Evolutionary conservation across 2,329 filamentous ascomycete genomes (phyloP).

Genomic region (Microsporum canis): DNA sequence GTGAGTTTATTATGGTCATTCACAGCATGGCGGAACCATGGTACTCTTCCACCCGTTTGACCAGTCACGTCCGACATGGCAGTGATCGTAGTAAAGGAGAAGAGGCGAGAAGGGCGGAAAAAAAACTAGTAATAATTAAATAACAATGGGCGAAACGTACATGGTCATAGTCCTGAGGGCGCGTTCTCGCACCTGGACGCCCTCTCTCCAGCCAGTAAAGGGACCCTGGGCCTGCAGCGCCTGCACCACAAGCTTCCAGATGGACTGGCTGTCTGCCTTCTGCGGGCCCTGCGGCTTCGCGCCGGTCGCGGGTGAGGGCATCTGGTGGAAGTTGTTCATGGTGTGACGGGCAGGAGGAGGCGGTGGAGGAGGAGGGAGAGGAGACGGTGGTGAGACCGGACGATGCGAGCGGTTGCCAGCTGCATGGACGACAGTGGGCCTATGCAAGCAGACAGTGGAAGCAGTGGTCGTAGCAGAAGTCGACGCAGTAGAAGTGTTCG

Average conservation of each 20-base stretch:
- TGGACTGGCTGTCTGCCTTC: conserved; percentile 24
- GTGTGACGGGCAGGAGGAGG: neutral
- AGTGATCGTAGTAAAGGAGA: neutral
- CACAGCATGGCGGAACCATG: neutral
- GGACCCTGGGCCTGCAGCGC: conserved; percentile 32
- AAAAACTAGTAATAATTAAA: neutral
- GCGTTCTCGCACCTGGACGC: conserved; percentile 30
- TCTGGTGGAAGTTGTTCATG: conserved; percentile 1
- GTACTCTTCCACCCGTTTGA: neutral
- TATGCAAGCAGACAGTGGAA: neutral
- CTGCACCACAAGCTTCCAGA: conserved; percentile 29
- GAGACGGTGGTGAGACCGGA: conserved; percentile 2
- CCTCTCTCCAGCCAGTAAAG: conserved; percentile 36
- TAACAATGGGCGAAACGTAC: neutral
- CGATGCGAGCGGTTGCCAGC: neutral
- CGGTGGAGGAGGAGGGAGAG: neutral
- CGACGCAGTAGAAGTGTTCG: neutral
- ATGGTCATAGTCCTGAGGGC: conserved; percentile 21
- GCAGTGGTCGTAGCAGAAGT: neutral
- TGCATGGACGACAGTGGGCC: neutral
- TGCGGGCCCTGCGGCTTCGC: conserved; percentile 12
- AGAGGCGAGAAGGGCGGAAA: neutral
- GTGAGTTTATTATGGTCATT: neutral
- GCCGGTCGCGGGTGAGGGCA: conserved; percentile 6
- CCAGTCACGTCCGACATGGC: neutral